Evolutionary conservation across 345 rosid species (phyloP).

Genomic region (Moricandia moricandioides): DNA sequence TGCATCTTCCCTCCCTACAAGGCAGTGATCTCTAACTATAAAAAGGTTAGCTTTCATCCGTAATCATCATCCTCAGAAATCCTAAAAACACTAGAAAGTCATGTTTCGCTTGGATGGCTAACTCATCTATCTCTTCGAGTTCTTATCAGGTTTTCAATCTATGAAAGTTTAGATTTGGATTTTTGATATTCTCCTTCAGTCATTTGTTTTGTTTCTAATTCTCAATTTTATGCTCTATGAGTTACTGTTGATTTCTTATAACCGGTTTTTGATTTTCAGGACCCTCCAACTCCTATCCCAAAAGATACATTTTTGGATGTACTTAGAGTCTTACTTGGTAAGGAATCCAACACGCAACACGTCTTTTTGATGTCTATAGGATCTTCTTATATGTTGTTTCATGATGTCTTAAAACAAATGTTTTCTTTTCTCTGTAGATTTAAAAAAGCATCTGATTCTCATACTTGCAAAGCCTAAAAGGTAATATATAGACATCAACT

Average conservation of each 20-base stretch:
- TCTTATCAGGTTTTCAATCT: too few species aligned
- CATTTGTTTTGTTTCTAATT: too few species aligned
- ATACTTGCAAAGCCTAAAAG: conserved; percentile 90
- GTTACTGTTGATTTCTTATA: neutral
- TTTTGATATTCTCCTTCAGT: too few species aligned
- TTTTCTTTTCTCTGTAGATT: conserved; percentile 47
- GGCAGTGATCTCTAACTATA: neutral
- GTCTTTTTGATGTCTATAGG: neutral
- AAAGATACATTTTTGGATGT: conserved; percentile 46
- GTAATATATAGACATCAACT: conserved; percentile 13
- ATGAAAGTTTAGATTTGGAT: too few species aligned
- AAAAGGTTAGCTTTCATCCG: too few species aligned
- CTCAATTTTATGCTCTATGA: neutral
- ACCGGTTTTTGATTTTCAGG: neutral
- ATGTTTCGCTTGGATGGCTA: too few species aligned
- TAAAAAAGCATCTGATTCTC: conserved; percentile 78
- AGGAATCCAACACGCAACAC: neutral
- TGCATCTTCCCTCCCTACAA: neutral
- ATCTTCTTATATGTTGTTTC: conserved; percentile 15
- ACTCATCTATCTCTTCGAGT: too few species aligned
- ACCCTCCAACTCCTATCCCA: too few species aligned
- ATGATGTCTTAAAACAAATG: neutral
- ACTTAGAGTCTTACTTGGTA: conserved; percentile 70
- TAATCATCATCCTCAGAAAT: too few species aligned
- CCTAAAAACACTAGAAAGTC: too few species aligned